Conservation (phyloP, 305 asterid genomes). For the Fraxinus greggii region DNA sequence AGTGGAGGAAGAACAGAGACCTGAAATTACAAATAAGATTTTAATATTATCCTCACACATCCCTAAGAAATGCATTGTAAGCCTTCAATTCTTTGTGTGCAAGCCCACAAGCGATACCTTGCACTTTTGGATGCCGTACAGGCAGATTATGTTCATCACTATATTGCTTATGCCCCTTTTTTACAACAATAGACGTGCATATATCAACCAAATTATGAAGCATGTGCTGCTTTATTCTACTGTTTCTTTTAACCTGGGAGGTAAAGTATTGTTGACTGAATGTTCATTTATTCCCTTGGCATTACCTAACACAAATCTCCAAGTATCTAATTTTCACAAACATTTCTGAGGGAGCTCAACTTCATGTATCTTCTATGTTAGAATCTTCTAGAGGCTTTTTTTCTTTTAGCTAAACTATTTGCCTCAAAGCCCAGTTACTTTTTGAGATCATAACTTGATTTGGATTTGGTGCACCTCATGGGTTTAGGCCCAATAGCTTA, state of each 20-base stretch:
- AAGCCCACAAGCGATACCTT: background rate
- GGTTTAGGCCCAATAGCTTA: background rate
- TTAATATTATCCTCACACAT: background rate
- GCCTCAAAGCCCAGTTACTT: background rate
- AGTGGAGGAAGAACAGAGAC: conserved; percentile 96
- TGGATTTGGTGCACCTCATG: background rate
- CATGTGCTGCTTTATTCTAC: background rate
- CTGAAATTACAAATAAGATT: conserved; percentile 42
- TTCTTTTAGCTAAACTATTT: background rate
- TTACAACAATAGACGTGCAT: background rate
- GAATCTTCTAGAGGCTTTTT: background rate
- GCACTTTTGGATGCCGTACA: background rate
- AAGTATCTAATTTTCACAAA: background rate
- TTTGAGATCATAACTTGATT: background rate
- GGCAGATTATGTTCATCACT: background rate
- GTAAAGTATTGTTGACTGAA: background rate
- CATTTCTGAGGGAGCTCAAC: background rate
- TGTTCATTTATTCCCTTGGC: background rate
- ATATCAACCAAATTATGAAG: background rate
- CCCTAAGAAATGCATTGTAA: background rate
- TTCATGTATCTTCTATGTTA: background rate
- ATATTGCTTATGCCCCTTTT: background rate
- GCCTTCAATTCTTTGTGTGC: background rate
- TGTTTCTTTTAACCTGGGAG: background rate
- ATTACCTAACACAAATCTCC: background rate